Evolutionary conservation across 2,329 filamentous ascomycete genomes (phyloP), one percentile per base, ranked within the genome.

Genomic region (Diaporthe ampelina): DNA sequence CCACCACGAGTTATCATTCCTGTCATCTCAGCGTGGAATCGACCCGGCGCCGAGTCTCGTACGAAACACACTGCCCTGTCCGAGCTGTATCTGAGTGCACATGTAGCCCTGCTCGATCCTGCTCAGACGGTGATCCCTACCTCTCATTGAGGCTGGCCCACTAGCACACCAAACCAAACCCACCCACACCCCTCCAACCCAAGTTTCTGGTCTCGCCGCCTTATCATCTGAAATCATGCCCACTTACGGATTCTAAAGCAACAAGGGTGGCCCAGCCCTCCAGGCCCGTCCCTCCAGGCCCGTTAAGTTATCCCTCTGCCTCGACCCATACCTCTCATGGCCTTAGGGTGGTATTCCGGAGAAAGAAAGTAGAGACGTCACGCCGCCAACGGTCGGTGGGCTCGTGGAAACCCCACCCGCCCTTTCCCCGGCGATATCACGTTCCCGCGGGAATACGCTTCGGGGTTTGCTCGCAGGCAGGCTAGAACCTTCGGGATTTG

Each of bases 41-140:
- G 10, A 37, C 13, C 43, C 70, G 70, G 70, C 45, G 45, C 70
- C 70, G 70, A 54, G 35, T 72, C 70, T 72, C 70, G 70, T 26
- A 45, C 57, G 57, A 72, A 52, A 63, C 19, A 40, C 11, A 32
- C 35, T 54, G 45, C 37, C 32, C 50, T 29, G 70, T 32, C 35
- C 57, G 35, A 45, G 35, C 11, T 43, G 29, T n/a, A 61, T 63
- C 57, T 19, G 37, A 29, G 24, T 43, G 37, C 57, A 24, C 10
- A 50, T n/a, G 37, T 40, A 24, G 48, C 69, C 48, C 45, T 63
- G 69, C 45, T 63, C 57, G 57, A 57, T 45, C 56, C 21, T 54
- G 24, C 43, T 59, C 35, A 72, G 57, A 24, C 69, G 45, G 35
- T 57, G 69, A n/a, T 9, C 45, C 57, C 63, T 15, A 17, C 19